Conservation (phyloP, 73 alveolate species). For the Loxodes magnus region DNA sequence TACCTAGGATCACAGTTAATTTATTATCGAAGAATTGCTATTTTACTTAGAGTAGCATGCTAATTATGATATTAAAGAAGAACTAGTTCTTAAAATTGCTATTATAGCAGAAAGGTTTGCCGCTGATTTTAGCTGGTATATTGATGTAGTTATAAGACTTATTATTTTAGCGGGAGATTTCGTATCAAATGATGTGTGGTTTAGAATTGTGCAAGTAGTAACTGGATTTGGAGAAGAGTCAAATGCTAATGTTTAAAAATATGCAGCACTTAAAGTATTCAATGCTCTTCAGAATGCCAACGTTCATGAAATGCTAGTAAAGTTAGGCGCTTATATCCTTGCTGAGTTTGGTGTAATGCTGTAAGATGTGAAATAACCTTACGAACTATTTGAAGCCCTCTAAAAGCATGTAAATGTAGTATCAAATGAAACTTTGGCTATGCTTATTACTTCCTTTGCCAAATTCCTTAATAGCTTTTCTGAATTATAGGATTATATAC, state of each 20-base stretch:
- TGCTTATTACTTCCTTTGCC: conserved; percentile 76
- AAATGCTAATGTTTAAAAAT: conserved; percentile 64
- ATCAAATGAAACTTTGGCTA: conserved; percentile 66
- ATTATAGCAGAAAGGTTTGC: conserved; percentile 94
- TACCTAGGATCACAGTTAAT: conserved; percentile 72
- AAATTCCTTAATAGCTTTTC: conserved; percentile 66
- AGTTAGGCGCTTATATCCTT: conserved; percentile 77
- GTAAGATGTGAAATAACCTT: conserved; percentile 43
- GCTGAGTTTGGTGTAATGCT: conserved; percentile 84
- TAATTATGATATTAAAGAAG: conserved; percentile 91
- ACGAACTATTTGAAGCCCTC: conserved; percentile 53
- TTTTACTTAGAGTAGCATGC: conserved; percentile 80
- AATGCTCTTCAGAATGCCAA: conserved; percentile 58
- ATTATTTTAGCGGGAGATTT: conserved; percentile 95
- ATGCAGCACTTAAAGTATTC: conserved; percentile 81
- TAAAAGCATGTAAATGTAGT: conserved; percentile 65
- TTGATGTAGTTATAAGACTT: conserved; percentile 87
- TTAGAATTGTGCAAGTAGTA: conserved; percentile 84
- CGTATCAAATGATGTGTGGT: conserved; percentile 93
- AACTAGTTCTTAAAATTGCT: conserved; percentile 91
- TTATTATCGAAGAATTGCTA: conserved; percentile 87
- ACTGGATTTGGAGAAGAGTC: conserved; percentile 93
- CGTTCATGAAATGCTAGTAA: conserved; percentile 87
- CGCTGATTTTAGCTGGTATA: conserved; percentile 89
- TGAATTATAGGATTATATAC: conserved; percentile 49